Evolutionary conservation across 2,329 filamentous ascomycete genomes (phyloP).

Genomic region (Neonectria hederae): DNA sequence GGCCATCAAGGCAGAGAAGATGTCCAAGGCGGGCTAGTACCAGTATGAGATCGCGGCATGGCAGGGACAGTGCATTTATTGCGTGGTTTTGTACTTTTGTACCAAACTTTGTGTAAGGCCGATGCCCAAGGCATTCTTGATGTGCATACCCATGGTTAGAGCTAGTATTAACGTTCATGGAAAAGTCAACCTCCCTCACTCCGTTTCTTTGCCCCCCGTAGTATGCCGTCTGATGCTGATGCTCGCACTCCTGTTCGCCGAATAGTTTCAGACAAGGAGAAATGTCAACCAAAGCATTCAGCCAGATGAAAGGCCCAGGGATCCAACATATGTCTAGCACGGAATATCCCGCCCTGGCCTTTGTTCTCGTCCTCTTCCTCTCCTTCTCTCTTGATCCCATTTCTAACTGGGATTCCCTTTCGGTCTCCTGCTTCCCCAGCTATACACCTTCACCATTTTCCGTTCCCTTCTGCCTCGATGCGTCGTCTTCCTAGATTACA

Average conservation of each 20-base stretch:
- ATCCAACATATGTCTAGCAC: conserved; percentile 38
- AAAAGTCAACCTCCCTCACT: conserved; percentile 14
- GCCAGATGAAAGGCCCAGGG: conserved; percentile 28
- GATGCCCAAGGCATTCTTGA: conserved; percentile 29
- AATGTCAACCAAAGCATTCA: conserved; percentile 31
- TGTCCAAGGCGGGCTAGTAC: conserved; percentile 22
- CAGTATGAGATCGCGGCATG: conserved; percentile 11
- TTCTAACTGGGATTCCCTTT: conserved; percentile 10
- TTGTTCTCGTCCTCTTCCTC: conserved; percentile 1
- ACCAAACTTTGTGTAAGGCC: conserved; percentile 34
- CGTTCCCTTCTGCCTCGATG: conserved; percentile 12
- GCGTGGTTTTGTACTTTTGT: conserved; percentile 1
- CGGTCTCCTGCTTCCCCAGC: conserved; percentile 18
- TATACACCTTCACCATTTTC: conserved; percentile 22
- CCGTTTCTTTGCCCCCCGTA: conserved; percentile 22
- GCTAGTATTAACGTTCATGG: conserved; percentile 24
- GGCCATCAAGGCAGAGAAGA: conserved; percentile 41
- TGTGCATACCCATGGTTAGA: conserved; percentile 22
- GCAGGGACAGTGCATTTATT: neutral
- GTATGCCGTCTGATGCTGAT: conserved; percentile 25
- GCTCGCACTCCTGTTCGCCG: conserved; percentile 26
- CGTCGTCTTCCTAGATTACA: conserved; percentile 39
- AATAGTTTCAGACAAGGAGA: conserved; percentile 28
- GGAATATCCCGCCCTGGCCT: conserved; percentile 19
- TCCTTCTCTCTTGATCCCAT: conserved; percentile 14